Conservation (phyloP, 1,139 yeast genomes). For the Saccharomycopsis hybrid region DNA sequence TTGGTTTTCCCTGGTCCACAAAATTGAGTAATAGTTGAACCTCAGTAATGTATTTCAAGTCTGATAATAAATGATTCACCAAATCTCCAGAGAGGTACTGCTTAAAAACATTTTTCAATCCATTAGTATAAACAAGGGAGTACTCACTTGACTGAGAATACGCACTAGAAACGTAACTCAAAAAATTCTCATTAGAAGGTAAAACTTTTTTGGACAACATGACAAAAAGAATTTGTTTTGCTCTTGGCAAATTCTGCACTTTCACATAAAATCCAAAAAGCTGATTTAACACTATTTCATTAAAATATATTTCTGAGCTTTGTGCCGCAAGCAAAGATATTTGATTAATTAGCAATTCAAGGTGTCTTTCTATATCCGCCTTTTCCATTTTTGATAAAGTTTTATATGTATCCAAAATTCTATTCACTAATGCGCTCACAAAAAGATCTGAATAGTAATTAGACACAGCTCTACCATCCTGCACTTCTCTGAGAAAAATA, state of each 20-base stretch:
- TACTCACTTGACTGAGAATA: background rate
- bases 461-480: background rate
- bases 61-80: background rate
- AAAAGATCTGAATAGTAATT: background rate
- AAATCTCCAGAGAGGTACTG: constrained; percentile 1
- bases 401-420: background rate
- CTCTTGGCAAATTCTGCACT: constrained; percentile 1
- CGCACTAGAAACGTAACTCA: constrained; percentile 3
- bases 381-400: background rate
- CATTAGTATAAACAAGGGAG: background rate
- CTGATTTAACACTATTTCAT: background rate
- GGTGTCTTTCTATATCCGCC: background rate
- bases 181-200: constrained; percentile 3
- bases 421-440: background rate
- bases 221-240: background rate
- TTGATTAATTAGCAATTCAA: background rate
- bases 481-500: background rate
- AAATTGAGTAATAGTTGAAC: constrained; percentile 7
- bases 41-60: constrained; percentile 3
- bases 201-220: background rate
- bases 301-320: background rate
- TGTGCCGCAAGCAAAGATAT: background rate
- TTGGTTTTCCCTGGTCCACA: background rate
- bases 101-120: constrained; percentile 4
- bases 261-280: background rate